A percentile compares a stretch with the other conserved stretches of the same genome.
Evolutionary conservation across 257 asterid genomes (phyloP).

Genomic region (Sherardia arvensis): DNA sequence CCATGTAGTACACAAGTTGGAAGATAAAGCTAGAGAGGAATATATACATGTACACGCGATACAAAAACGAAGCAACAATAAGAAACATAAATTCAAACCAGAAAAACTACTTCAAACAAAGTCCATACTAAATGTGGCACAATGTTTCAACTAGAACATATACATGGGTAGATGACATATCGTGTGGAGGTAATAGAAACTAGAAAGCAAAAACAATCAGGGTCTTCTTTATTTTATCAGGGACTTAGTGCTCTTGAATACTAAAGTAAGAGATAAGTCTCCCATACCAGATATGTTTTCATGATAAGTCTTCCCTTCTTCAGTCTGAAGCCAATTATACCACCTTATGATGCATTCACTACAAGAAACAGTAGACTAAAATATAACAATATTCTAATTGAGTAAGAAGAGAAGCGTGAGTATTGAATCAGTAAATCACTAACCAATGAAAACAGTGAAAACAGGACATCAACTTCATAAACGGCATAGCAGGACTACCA

Average conservation of each 20-base stretch:
- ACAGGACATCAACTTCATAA: conserved; percentile 98
- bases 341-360: conserved; percentile 82
- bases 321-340: conserved; percentile 65
- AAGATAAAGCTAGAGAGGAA: neutral
- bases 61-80: neutral
- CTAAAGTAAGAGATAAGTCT: conserved; percentile 38
- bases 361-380: conserved; percentile 17
- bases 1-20: too few species aligned
- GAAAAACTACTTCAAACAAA: neutral
- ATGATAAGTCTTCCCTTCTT: conserved; percentile 35
- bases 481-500: conserved; percentile 36
- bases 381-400: conserved; percentile 3
- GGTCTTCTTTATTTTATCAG: too few species aligned
- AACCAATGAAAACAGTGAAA: conserved; percentile 97
- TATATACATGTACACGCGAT: neutral
- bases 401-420: neutral
- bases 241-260: neutral
- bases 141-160: neutral
- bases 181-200: neutral
- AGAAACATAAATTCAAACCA: neutral
- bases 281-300: conserved; percentile 22
- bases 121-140: neutral
- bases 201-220: neutral
- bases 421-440: conserved; percentile 7
- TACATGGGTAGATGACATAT: neutral